Evolutionary conservation across 139 green algal genomes (phyloP).

Genomic region (Haematococcus lacustris): DNA sequence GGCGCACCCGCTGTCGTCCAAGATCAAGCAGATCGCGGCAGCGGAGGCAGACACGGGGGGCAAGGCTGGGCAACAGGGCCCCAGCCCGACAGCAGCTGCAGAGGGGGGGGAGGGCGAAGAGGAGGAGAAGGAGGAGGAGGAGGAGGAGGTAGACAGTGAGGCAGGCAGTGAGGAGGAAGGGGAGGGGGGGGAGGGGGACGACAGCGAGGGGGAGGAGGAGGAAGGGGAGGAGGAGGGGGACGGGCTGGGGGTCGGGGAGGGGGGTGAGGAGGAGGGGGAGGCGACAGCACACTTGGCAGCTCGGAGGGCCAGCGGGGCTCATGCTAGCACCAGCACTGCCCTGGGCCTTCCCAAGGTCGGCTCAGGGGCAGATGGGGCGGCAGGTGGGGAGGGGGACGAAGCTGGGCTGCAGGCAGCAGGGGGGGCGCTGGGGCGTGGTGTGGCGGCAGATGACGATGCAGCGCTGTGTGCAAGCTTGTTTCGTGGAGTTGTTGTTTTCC

Average conservation of each 20-base stretch:
- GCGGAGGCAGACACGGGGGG: conserved; percentile 9
- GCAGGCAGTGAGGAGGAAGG: not conserved
- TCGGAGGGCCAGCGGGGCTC: not conserved
- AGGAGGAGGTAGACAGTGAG: conserved; percentile 11
- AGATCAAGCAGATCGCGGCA: conserved; percentile 32
- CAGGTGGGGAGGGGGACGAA: conserved; percentile 40
- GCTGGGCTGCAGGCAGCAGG: not conserved
- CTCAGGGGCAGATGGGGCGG: not conserved
- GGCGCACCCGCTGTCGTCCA: too few species aligned
- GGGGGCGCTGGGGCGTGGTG: conserved; percentile 40
- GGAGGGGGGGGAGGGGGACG: not conserved
- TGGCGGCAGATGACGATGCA: conserved; percentile 52
- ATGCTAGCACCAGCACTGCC: not conserved
- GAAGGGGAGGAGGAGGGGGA: not conserved
- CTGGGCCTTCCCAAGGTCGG: not conserved
- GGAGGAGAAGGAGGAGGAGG: conserved; percentile 15
- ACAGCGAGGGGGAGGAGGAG: conserved; percentile 5
- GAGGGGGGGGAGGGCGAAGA: conserved; percentile 9
- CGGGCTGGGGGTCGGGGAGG: conserved; percentile 3
- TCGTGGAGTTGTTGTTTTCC: conserved; percentile 83
- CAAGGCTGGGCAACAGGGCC: conserved; percentile 8
- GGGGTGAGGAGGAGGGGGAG: not conserved
- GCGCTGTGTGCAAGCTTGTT: conserved; percentile 76
- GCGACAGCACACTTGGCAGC: too few species aligned
- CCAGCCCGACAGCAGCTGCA: conserved; percentile 10